Conservation (phyloP, 176 grass and related monocot species). For the Carex pumila region DNA sequence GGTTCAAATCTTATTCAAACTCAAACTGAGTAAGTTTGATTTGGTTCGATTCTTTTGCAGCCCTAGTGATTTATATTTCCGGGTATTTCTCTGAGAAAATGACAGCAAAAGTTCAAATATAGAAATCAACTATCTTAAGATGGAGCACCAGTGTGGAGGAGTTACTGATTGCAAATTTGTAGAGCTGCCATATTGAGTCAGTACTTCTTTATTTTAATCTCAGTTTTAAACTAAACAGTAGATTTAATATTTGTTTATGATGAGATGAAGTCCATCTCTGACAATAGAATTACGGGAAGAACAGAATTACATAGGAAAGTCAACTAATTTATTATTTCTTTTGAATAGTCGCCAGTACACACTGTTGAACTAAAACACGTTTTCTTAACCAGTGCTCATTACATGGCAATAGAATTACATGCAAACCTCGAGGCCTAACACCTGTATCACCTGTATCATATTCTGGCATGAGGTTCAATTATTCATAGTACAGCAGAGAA, state of each 20-base stretch:
- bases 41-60: no score
- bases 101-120: background rate
- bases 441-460: background rate
- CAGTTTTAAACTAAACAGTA: background rate
- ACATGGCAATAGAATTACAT: background rate
- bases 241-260: background rate
- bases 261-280: background rate
- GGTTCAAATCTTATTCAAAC: no score
- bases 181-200: background rate
- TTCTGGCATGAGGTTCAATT: background rate
- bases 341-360: background rate
- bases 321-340: background rate
- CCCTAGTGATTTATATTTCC: background rate
- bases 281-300: background rate
- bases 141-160: background rate
- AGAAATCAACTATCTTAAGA: background rate
- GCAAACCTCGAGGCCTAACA: background rate
- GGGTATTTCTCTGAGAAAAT: background rate
- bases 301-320: background rate
- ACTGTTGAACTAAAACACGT: background rate
- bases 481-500: background rate
- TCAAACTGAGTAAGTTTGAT: no score
- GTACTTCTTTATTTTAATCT: background rate
- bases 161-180: background rate
- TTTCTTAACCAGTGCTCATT: constrained; percentile 4